Conservation (phyloP, 495 filamentous ascomycete genomes). For the Neurospora sp. region DNA sequence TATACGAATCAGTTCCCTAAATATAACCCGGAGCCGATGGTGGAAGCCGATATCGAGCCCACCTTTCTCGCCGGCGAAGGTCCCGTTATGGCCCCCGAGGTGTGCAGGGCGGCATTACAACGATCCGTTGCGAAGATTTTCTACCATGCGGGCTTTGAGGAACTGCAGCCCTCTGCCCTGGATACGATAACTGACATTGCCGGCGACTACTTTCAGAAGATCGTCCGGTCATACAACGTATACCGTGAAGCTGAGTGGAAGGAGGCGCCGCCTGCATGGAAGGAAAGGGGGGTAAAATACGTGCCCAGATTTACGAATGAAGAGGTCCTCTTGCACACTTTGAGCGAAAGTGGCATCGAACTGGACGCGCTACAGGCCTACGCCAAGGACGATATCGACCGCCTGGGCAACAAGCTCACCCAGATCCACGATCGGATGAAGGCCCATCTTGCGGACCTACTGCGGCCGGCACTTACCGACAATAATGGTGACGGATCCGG, state of each 20-base stretch:
- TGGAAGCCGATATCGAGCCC: conserved; percentile 72
- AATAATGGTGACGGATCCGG: conserved; percentile 73
- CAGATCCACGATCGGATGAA: conserved; percentile 90
- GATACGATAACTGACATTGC: conserved; percentile 87
- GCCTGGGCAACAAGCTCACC: conserved; percentile 70
- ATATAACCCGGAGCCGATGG: conserved; percentile 85
- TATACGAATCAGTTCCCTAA: conserved; percentile 98
- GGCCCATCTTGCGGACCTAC: conserved; percentile 74
- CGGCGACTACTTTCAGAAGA: conserved; percentile 76
- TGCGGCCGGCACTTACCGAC: conserved; percentile 75
- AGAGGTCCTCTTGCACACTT: conserved; percentile 76
- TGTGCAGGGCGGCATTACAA: conserved; percentile 73
- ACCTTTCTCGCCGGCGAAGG: conserved; percentile 82
- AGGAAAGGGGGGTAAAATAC: conserved; percentile 36
- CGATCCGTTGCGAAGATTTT: conserved; percentile 89
- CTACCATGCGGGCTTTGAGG: conserved; percentile 95
- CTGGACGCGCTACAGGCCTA: conserved; percentile 77
- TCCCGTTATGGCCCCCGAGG: conserved; percentile 69
- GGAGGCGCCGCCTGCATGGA: conserved; percentile 30
- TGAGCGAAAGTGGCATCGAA: conserved; percentile 71
- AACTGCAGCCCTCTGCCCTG: conserved; percentile 88
- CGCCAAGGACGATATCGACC: conserved; percentile 86
- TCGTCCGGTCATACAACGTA: conserved; percentile 64
- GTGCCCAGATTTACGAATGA: conserved; percentile 65
- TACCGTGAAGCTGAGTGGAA: conserved; percentile 74